Evolutionary conservation across 345 rosid genomes (phyloP).

Genomic region (Angophora floribunda): DNA sequence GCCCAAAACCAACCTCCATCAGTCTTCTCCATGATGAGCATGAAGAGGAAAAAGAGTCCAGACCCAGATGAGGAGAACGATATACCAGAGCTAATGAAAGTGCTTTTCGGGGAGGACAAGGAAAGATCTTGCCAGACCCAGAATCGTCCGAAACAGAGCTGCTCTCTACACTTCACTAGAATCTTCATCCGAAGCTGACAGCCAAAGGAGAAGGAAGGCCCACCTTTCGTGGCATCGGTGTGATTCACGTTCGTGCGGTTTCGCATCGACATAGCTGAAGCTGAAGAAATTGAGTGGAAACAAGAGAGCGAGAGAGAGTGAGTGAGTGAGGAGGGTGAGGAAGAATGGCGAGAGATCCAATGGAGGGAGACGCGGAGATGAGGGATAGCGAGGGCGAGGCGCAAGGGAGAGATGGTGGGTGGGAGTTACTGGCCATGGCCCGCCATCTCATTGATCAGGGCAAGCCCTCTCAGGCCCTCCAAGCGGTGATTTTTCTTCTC

Average conservation of each 20-base stretch:
- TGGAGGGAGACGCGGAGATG: neutral
- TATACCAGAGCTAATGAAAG: neutral
- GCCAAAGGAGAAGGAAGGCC: neutral
- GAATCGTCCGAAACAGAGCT: neutral
- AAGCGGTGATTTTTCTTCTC: slow-evolving; percentile 38
- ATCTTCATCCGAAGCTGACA: neutral
- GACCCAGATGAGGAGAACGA: neutral
- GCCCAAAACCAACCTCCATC: neutral
- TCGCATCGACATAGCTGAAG: neutral
- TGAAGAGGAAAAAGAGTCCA: neutral
- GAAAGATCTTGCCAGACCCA: neutral
- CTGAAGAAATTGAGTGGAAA: neutral
- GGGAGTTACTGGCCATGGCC: slow-evolving; percentile 54
- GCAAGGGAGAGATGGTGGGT: neutral
- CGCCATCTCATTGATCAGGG: slow-evolving; percentile 70
- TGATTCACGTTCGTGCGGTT: neutral
- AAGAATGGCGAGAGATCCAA: neutral
- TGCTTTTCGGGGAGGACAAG: neutral
- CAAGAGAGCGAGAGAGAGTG: neutral
- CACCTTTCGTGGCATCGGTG: neutral
- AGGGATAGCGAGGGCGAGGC: slow-evolving; percentile 8
- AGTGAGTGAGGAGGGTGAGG: neutral
- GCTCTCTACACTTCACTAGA: neutral
- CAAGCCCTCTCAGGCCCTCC: slow-evolving; percentile 83
- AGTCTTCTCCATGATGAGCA: neutral